Evolutionary conservation across 768 basidiomycete genomes (phyloP).

Genomic region (Leccinum arenicola): DNA sequence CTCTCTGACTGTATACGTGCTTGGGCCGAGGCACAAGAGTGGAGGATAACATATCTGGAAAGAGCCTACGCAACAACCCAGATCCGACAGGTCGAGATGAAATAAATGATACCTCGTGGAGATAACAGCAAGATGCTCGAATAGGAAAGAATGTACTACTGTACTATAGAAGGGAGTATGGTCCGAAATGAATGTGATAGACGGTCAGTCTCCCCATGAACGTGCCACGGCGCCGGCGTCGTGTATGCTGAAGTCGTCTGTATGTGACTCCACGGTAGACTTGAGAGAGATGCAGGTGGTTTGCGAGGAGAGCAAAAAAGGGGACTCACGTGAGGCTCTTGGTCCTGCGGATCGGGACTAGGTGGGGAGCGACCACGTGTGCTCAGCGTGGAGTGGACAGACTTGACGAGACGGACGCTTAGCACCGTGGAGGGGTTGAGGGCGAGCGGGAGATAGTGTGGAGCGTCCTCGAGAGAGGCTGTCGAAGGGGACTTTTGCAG

Average conservation of each 20-base stretch:
- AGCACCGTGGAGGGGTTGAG: slow-evolving; percentile 11
- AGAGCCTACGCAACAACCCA: slow-evolving; percentile 22
- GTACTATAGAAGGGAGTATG: slow-evolving; percentile 13
- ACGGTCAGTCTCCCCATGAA: slow-evolving; percentile 33
- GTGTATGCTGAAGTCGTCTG: slow-evolving; percentile 28
- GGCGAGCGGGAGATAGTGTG: slow-evolving; percentile 8
- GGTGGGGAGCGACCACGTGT: slow-evolving; percentile 20
- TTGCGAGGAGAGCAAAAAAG: not conserved
- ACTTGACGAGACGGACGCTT: slow-evolving; percentile 27
- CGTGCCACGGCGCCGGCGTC: slow-evolving; percentile 35
- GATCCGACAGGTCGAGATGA: slow-evolving; percentile 28
- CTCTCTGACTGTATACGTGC: not conserved
- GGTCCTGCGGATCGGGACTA: slow-evolving; percentile 3
- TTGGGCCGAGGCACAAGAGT: slow-evolving; percentile 20
- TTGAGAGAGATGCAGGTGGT: slow-evolving; percentile 6
- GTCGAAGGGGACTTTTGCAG: slow-evolving; percentile 23
- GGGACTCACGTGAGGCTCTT: slow-evolving; percentile 16
- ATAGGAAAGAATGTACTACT: slow-evolving; percentile 18
- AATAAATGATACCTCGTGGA: slow-evolving; percentile 31
- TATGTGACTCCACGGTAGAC: slow-evolving; percentile 10
- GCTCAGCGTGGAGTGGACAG: slow-evolving; percentile 2
- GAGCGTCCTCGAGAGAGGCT: slow-evolving; percentile 22
- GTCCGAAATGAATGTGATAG: slow-evolving; percentile 33
- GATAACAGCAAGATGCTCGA: slow-evolving; percentile 30
- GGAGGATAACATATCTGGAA: slow-evolving; percentile 29